Evolutionary conservation across 2,329 filamentous ascomycete species (phyloP).

Genomic region (Fusarium lateritium): DNA sequence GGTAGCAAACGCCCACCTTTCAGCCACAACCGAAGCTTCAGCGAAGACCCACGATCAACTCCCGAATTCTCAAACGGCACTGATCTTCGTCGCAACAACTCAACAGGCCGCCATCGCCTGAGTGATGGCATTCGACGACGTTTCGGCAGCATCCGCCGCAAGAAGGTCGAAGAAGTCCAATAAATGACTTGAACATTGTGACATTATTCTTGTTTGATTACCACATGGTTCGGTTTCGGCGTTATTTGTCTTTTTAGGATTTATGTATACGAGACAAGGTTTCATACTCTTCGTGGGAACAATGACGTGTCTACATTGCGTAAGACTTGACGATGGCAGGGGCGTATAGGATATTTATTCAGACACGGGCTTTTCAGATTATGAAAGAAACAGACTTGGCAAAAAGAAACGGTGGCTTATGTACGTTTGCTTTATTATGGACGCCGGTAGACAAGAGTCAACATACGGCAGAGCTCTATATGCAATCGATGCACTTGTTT

Average conservation of each 20-base stretch:
- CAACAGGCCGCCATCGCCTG: constrained; percentile 59
- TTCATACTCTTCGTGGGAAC: constrained; percentile 8
- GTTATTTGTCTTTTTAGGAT: constrained; percentile 5
- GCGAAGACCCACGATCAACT: constrained; percentile 53
- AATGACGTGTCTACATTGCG: constrained; percentile 19
- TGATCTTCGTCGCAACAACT: constrained; percentile 57
- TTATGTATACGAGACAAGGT: constrained; percentile 1
- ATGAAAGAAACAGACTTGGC: constrained; percentile 5
- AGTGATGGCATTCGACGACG: constrained; percentile 68
- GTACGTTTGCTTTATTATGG: not conserved
- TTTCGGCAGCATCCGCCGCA: constrained; percentile 67
- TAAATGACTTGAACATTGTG: not conserved
- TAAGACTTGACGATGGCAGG: constrained; percentile 12
- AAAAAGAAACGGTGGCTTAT: constrained; percentile 13
- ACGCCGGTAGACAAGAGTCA: not conserved
- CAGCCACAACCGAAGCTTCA: constrained; percentile 62
- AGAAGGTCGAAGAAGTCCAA: constrained; percentile 51
- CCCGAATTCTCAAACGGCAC: constrained; percentile 43
- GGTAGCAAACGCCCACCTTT: constrained; percentile 38
- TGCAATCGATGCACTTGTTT: not conserved
- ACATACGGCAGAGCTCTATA: not conserved
- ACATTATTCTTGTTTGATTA: constrained; percentile 8
- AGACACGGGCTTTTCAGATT: constrained; percentile 9
- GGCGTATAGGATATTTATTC: constrained; percentile 20
- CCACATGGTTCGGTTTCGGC: constrained; percentile 7